A percentile compares a stretch with the other conserved stretches of the same genome.
These are phyloP conservation scores for Fusarium hostae DNA, from an alignment of 2,329 filamentous ascomycete genomes.

Conservation along the genomic window DNA sequence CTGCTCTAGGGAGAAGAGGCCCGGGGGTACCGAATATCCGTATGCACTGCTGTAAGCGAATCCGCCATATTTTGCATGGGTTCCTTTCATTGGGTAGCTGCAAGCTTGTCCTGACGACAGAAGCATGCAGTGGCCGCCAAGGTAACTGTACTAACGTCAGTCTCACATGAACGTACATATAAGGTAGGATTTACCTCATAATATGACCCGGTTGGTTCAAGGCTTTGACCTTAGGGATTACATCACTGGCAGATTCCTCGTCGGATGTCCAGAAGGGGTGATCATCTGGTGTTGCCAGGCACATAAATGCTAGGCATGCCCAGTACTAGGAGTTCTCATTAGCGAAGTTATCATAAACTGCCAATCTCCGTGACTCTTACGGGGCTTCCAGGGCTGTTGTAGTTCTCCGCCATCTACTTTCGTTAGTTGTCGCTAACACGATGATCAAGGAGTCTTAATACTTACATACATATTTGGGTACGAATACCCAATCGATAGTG, in stretches of 20 bases:
- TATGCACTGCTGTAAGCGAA: slow-evolving; percentile 83
- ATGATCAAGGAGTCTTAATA: slow-evolving; percentile 31
- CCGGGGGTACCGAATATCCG: slow-evolving; percentile 81
- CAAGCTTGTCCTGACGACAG: slow-evolving; percentile 83
- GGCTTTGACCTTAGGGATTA: slow-evolving; percentile 68
- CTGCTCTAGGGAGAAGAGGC: slow-evolving; percentile 79
- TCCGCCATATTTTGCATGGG: slow-evolving; percentile 82
- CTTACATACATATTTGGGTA: slow-evolving; percentile 79
- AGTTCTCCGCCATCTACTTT: slow-evolving; percentile 77
- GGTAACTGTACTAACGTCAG: slow-evolving; percentile 57
- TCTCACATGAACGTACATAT: background rate
- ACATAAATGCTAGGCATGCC: slow-evolving; percentile 82
- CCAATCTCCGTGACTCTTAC: slow-evolving; percentile 48
- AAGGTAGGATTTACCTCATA: slow-evolving; percentile 56
- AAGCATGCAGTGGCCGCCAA: slow-evolving; percentile 80
- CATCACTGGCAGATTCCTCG: slow-evolving; percentile 69
- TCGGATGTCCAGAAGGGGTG: slow-evolving; percentile 80
- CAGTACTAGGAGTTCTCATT: slow-evolving; percentile 67
- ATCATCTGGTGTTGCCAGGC: slow-evolving; percentile 72
- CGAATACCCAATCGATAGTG: slow-evolving; percentile 79
- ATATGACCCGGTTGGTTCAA: slow-evolving; percentile 79
- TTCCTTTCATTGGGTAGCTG: slow-evolving; percentile 83
- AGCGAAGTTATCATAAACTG: slow-evolving; percentile 38
- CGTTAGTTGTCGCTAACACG: slow-evolving; percentile 25
- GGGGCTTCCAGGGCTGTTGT: slow-evolving; percentile 78